phyloP scores from a whole-genome alignment of 371 early-diverging fungal genomes.

The Mortierella sp. region DNA sequence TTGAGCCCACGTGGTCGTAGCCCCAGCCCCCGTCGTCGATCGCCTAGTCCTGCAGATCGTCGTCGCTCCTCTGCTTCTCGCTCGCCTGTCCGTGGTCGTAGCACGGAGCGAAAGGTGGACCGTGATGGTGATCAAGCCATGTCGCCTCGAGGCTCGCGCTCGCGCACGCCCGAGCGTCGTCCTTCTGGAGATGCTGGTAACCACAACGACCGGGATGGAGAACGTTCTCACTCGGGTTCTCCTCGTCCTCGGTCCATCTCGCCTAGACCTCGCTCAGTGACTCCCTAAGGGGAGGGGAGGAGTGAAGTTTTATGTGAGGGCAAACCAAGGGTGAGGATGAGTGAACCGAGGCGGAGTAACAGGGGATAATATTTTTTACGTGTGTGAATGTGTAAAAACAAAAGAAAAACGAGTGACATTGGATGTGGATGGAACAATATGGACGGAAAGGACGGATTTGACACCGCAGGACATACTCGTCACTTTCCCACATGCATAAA shows the following conservation, averaged over 20 bases:
- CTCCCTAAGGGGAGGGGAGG: not conserved
- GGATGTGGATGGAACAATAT: no score
- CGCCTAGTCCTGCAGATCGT: conserved; percentile 16
- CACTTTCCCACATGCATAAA: no score
- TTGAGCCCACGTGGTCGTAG: conserved; percentile 50
- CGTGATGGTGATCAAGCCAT: not conserved
- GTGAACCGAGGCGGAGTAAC: not conserved
- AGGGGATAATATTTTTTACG: not conserved
- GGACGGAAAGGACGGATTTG: no score
- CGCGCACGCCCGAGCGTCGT: conserved; percentile 2
- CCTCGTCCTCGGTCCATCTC: conserved; percentile 31
- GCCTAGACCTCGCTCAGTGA: conserved; percentile 2
- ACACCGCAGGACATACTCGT: no score
- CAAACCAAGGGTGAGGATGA: not conserved
- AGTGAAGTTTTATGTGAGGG: no score
- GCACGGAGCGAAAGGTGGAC: conserved; percentile 1
- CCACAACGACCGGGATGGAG: not conserved
- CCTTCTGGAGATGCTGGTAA: not conserved
- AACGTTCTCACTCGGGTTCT: conserved; percentile 41
- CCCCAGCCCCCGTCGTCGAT: conserved; percentile 44
- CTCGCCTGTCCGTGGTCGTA: conserved; percentile 8
- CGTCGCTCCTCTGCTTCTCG: conserved; percentile 8
- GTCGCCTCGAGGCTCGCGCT: not conserved
- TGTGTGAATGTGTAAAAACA: no score
- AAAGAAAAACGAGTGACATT: no score